These are phyloP conservation scores for Entophlyctis luteolus DNA, from an alignment of 192 early-diverging fungal genomes.

Conservation along the genomic window DNA sequence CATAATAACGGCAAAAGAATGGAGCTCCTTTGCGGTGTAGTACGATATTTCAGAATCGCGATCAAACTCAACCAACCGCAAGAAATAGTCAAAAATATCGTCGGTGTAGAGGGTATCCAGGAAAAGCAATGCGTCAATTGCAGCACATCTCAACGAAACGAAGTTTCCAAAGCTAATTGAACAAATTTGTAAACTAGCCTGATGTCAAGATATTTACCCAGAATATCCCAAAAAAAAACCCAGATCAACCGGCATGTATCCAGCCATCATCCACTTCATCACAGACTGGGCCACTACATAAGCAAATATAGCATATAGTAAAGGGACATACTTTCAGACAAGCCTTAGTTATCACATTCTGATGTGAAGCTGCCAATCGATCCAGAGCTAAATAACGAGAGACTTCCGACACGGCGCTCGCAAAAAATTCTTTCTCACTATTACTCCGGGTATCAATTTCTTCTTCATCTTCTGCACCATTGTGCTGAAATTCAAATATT, in stretches of 20 bases:
- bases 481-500: conserved; percentile 26
- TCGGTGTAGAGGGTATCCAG: conserved; percentile 58
- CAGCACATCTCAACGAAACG: conserved; percentile 61
- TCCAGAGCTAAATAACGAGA: conserved; percentile 76
- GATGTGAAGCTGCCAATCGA: conserved; percentile 77
- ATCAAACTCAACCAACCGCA: conserved; percentile 60
- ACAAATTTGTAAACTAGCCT: not conserved
- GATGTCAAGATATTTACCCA: conserved; percentile 18
- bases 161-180: conserved; percentile 63
- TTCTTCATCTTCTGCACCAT: conserved; percentile 4
- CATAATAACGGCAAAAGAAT: conserved; percentile 2
- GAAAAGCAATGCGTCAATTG: conserved; percentile 72
- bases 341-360: conserved; percentile 76
- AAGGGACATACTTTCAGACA: conserved; percentile 64
- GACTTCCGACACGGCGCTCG: conserved; percentile 63
- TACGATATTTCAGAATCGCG: conserved; percentile 60
- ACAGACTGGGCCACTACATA: conserved; percentile 31
- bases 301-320: not conserved
- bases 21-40: conserved; percentile 42
- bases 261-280: conserved; percentile 62
- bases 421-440: conserved; percentile 45
- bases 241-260: conserved; percentile 65
- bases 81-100: conserved; percentile 49
- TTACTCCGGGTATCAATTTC: conserved; percentile 18
- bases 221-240: conserved; percentile 70